phyloP scores from a whole-genome alignment of 2,329 filamentous ascomycete species.

The Fusarium proliferatum region DNA sequence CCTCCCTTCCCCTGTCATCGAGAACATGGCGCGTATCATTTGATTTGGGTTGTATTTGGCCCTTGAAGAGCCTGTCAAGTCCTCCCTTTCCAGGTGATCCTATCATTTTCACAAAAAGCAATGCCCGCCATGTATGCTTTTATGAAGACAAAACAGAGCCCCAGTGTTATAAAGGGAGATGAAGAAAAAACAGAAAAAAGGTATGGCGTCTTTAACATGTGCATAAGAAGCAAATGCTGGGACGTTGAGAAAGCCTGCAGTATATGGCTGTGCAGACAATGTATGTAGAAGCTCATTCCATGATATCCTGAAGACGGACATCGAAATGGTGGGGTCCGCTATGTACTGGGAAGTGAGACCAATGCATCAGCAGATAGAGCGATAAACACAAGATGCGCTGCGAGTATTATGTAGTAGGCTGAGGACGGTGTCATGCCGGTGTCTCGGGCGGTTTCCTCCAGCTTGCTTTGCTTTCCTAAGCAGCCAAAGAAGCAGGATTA shows the following conservation, averaged over 20 bases:
- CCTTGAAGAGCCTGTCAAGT: not conserved
- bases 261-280: slow-evolving; percentile 8
- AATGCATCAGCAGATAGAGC: slow-evolving; percentile 3
- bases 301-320: not conserved
- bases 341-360: slow-evolving; percentile 10
- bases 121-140: slow-evolving; percentile 14
- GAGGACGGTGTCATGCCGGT: slow-evolving; percentile 14
- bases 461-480: slow-evolving; percentile 36
- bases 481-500: slow-evolving; percentile 40
- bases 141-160: slow-evolving; percentile 13
- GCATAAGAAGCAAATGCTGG: slow-evolving; percentile 1
- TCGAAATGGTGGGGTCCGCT: not conserved
- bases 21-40: slow-evolving; percentile 5
- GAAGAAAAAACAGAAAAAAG: slow-evolving; percentile 13
- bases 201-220: slow-evolving; percentile 1
- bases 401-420: slow-evolving; percentile 36
- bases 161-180: slow-evolving; percentile 19
- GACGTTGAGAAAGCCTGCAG: slow-evolving; percentile 3
- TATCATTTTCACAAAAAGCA: slow-evolving; percentile 11
- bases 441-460: slow-evolving; percentile 21
- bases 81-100: not conserved
- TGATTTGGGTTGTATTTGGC: slow-evolving; percentile 7
- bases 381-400: slow-evolving; percentile 31
- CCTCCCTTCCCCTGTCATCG: slow-evolving; percentile 6
- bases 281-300: slow-evolving; percentile 3